Evolutionary conservation across 2,329 filamentous ascomycete species (phyloP).

Genomic region (Didymellaceae sp.): DNA sequence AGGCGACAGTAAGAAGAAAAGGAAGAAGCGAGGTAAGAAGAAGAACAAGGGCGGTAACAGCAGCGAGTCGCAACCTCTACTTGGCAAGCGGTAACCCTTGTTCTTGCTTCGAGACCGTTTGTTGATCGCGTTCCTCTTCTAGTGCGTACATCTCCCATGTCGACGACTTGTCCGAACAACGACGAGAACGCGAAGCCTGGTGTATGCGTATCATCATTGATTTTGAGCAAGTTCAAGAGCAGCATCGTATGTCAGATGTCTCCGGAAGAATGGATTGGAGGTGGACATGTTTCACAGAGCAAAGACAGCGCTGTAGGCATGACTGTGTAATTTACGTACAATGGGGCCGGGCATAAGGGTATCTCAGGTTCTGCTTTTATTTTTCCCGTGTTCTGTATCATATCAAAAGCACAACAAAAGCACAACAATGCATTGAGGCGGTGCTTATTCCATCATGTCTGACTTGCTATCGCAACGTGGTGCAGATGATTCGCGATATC

Average conservation of each 20-base stretch:
- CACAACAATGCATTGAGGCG: no score
- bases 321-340: slow-evolving; percentile 3
- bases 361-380: no score
- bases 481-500: no score
- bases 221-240: background rate
- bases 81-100: slow-evolving; percentile 26
- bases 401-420: background rate
- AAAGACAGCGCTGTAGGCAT: background rate
- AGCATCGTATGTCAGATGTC: background rate
- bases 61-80: slow-evolving; percentile 42
- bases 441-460: no score
- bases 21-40: slow-evolving; percentile 45
- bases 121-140: slow-evolving; percentile 4
- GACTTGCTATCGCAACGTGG: no score
- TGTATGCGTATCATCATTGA: background rate
- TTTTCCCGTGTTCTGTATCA: slow-evolving; percentile 10
- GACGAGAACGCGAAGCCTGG: background rate
- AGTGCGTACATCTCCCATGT: background rate
- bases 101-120: slow-evolving; percentile 7
- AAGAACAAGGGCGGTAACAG: slow-evolving; percentile 42
- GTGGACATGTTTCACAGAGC: no score
- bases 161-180: background rate
- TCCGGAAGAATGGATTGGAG: no score
- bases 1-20: slow-evolving; percentile 48
- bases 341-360: background rate